These are phyloP conservation scores for Rhizomucor miehei DNA, from an alignment of 371 early-diverging fungal genomes.

Conservation along the genomic window DNA sequence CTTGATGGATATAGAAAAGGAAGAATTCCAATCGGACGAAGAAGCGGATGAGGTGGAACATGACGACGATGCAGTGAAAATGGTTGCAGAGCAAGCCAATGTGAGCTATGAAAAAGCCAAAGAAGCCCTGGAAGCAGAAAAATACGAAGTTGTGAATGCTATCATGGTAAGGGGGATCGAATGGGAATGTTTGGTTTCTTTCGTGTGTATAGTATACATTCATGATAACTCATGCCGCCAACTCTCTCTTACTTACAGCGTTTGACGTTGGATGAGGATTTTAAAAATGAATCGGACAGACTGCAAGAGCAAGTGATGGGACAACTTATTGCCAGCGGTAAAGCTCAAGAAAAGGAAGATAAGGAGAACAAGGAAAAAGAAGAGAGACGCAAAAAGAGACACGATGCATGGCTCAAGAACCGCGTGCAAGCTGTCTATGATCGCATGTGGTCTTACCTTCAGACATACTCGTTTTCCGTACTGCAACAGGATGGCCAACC, in stretches of 20 bases:
- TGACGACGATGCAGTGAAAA: constrained; percentile 39
- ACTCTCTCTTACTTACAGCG: too few species aligned
- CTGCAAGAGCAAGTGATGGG: constrained; percentile 43
- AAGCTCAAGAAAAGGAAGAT: constrained; percentile 44
- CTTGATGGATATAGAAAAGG: constrained; percentile 58
- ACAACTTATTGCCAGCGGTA: constrained; percentile 40
- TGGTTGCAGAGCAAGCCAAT: constrained; percentile 62
- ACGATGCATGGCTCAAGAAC: constrained; percentile 21
- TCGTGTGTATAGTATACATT: too few species aligned
- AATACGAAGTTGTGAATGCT: constrained; percentile 67
- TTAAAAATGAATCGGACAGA: constrained; percentile 35
- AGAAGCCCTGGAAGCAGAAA: constrained; percentile 51
- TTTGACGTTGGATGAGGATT: constrained; percentile 38
- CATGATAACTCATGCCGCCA: too few species aligned
- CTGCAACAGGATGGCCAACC: constrained; percentile 54
- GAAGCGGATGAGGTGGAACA: constrained; percentile 35
- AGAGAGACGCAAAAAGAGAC: constrained; percentile 24
- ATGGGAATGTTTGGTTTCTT: not conserved
- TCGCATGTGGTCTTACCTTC: constrained; percentile 57
- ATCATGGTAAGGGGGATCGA: constrained; percentile 45
- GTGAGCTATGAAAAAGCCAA: constrained; percentile 55
- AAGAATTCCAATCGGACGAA: constrained; percentile 33
- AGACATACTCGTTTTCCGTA: constrained; percentile 57
- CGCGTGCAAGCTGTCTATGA: constrained; percentile 27
- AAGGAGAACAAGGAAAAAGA: constrained; percentile 32